These are phyloP conservation scores for Brassica carinata DNA, from an alignment of 345 rosid species.

Conservation along the genomic window DNA sequence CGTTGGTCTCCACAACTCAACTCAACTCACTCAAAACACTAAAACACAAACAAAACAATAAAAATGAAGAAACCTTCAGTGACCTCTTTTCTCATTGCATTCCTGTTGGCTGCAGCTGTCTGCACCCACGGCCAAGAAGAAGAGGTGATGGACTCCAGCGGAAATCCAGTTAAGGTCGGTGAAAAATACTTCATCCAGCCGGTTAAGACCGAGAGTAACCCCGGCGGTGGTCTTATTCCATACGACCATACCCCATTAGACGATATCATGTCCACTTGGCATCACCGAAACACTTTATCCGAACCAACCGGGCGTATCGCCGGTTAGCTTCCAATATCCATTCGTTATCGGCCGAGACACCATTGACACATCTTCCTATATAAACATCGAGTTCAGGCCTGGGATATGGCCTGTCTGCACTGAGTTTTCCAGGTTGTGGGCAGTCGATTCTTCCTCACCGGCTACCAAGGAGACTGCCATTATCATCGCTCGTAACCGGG, in stretches of 20 bases:
- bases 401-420: neutral
- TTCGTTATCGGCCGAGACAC: no score
- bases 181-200: slow-evolving; percentile 16
- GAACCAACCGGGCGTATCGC: neutral
- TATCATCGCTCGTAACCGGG: neutral
- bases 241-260: neutral
- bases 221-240: slow-evolving; percentile 25
- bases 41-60: neutral
- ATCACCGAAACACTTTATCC: slow-evolving; percentile 1
- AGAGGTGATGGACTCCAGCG: neutral
- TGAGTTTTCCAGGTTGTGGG: slow-evolving; percentile 10
- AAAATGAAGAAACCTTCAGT: neutral
- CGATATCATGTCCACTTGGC: slow-evolving; percentile 14
- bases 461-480: neutral
- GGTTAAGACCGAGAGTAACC: neutral
- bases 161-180: neutral
- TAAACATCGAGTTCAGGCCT: slow-evolving; percentile 12
- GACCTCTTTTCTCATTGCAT: no score
- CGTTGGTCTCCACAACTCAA: neutral
- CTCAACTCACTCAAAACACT: neutral
- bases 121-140: neutral
- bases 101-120: slow-evolving; percentile 3
- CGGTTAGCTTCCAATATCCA: neutral
- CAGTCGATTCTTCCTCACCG: neutral
- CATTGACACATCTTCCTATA: neutral